Evolutionary conservation across 352 stramenopile species (phyloP).

Genomic region (Pythium sukuiense): DNA sequence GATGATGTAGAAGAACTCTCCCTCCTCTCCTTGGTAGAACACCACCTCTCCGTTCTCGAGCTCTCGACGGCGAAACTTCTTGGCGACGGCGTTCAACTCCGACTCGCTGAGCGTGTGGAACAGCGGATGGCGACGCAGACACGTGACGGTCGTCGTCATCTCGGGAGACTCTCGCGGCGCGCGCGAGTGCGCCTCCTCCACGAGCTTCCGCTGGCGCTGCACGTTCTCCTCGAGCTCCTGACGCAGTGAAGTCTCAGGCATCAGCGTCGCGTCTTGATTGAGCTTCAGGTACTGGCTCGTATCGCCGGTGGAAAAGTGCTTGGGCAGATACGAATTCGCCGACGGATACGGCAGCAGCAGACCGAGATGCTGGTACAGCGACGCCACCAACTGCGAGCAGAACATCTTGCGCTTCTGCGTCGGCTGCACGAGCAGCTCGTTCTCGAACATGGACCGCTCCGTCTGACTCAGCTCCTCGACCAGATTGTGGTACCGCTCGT

Average conservation of each 20-base stretch:
- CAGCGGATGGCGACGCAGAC: constrained; percentile 71
- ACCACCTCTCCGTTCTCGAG: constrained; percentile 68
- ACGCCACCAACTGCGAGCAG: constrained; percentile 80
- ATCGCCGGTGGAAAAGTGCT: constrained; percentile 72
- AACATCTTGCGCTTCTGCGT: constrained; percentile 62
- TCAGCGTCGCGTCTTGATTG: constrained; percentile 66
- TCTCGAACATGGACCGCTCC: constrained; percentile 83
- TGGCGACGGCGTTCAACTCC: constrained; percentile 55
- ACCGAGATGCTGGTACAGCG: constrained; percentile 79
- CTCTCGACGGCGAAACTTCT: constrained; percentile 56
- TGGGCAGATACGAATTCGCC: constrained; percentile 84
- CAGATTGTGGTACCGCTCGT: constrained; percentile 57
- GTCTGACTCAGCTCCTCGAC: constrained; percentile 55
- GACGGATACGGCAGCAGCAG: constrained; percentile 80
- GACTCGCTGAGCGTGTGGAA: constrained; percentile 80
- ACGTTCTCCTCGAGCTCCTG: constrained; percentile 37
- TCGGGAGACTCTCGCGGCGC: constrained; percentile 37
- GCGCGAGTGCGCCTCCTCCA: constrained; percentile 35
- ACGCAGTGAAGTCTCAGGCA: constrained; percentile 73
- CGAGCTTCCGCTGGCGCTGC: constrained; percentile 29
- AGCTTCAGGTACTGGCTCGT: constrained; percentile 70
- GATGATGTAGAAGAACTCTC: constrained; percentile 85
- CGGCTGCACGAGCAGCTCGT: constrained; percentile 52
- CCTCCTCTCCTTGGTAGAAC: constrained; percentile 78
- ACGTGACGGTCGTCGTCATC: constrained; percentile 55